These are phyloP conservation scores for Cadophora malorum DNA, from an alignment of 2,329 filamentous ascomycete genomes.

Conservation along the genomic window DNA sequence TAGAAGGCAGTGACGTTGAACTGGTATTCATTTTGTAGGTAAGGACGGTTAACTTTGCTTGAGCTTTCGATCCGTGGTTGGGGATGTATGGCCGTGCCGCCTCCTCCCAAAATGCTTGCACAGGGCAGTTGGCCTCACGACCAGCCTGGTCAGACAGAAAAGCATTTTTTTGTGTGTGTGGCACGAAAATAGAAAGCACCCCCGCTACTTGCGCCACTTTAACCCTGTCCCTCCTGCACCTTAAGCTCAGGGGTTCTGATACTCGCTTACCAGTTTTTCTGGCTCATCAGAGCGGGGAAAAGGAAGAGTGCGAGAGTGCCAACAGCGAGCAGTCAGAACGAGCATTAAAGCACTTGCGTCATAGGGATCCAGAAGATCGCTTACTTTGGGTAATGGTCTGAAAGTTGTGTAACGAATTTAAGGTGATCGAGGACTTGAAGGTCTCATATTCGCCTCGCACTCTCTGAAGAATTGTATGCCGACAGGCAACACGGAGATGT, in stretches of 20 bases:
- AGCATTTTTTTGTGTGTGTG: conserved; percentile 2
- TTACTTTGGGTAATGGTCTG: neutral
- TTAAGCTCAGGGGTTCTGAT: conserved; percentile 8
- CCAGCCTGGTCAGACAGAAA: conserved; percentile 12
- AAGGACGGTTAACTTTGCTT: neutral
- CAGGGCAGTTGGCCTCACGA: conserved; percentile 4
- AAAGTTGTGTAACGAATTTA: neutral
- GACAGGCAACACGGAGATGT: neutral
- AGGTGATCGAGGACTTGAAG: neutral
- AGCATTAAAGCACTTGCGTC: no score
- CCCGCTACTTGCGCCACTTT: conserved; percentile 1
- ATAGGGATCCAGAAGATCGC: neutral
- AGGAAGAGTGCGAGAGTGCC: neutral
- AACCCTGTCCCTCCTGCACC: neutral
- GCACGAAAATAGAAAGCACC: conserved; percentile 19
- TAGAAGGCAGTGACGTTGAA: neutral
- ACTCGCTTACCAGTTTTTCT: conserved; percentile 17
- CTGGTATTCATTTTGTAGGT: neutral
- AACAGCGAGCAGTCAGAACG: neutral
- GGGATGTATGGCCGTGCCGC: neutral
- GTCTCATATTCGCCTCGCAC: neutral
- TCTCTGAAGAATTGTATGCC: neutral
- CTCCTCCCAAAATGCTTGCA: conserved; percentile 1
- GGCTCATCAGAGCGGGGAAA: conserved; percentile 13
- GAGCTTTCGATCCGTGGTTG: neutral